Conservation (phyloP, 129 eudicot species). For the Centaurea solstitialis region DNA sequence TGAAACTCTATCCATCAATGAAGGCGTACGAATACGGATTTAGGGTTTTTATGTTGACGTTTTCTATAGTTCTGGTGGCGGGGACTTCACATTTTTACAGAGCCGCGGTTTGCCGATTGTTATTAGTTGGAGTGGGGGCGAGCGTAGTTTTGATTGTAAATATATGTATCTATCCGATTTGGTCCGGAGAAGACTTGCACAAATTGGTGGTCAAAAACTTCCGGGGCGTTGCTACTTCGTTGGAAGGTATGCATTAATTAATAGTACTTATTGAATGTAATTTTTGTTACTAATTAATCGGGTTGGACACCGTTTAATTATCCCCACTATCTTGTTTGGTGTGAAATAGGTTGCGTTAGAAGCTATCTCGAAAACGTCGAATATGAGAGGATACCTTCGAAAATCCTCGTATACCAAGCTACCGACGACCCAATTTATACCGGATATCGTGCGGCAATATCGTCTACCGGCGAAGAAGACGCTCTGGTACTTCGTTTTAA, state of each 20-base stretch:
- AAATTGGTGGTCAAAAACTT: constrained; percentile 85
- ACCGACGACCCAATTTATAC: constrained; percentile 77
- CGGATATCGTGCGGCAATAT: constrained; percentile 78
- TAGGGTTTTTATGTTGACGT: constrained; percentile 80
- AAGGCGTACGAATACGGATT: constrained; percentile 85
- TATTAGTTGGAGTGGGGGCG: constrained; percentile 75
- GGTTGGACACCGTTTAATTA: not conserved
- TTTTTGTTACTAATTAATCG: not conserved
- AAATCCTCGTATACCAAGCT: constrained; percentile 72
- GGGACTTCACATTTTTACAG: constrained; percentile 58
- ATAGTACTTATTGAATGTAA: not conserved
- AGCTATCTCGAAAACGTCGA: constrained; percentile 62
- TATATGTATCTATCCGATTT: constrained; percentile 72
- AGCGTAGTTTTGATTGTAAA: constrained; percentile 61
- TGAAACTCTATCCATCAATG: constrained; percentile 69
- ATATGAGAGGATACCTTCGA: constrained; percentile 85
- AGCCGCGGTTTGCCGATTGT: constrained; percentile 69
- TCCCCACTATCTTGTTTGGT: not conserved
- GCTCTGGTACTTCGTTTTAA: constrained; percentile 48
- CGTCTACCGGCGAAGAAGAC: constrained; percentile 84
- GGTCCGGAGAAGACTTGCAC: constrained; percentile 95
- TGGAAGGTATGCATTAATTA: constrained; percentile 60
- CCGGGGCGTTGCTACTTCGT: constrained; percentile 75
- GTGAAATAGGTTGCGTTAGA: constrained; percentile 56
- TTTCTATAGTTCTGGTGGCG: constrained; percentile 67